phyloP scores from a whole-genome alignment of 345 rosid genomes.

The Nasturtium officinale region DNA sequence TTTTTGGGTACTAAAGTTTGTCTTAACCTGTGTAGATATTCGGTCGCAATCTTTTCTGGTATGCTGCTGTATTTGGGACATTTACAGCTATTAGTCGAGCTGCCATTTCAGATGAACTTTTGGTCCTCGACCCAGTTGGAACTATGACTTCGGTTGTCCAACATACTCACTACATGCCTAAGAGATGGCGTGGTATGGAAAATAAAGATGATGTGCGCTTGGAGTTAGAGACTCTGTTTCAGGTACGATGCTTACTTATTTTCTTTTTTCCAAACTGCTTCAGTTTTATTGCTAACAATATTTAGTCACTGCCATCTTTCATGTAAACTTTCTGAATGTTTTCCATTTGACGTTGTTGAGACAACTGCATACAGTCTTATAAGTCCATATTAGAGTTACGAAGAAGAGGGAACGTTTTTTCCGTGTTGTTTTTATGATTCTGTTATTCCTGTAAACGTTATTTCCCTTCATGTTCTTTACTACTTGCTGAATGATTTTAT shows the following conservation, averaged over 20 bases:
- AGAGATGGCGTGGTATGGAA: slow-evolving; percentile 94
- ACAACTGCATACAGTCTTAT: background rate
- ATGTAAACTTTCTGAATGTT: slow-evolving; percentile 1
- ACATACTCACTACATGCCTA: slow-evolving; percentile 96
- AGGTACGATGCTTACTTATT: slow-evolving; percentile 53
- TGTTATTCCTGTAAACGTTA: background rate
- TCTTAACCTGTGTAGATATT: slow-evolving; percentile 65
- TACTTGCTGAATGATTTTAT: background rate
- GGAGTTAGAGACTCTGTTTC: slow-evolving; percentile 92
- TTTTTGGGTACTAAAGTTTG: slow-evolving; percentile 21
- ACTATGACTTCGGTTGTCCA: slow-evolving; percentile 89
- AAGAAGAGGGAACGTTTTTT: background rate
- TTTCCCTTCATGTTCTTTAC: background rate
- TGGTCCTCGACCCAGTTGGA: slow-evolving; percentile 90
- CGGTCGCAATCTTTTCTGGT: slow-evolving; percentile 98
- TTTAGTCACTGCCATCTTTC: background rate
- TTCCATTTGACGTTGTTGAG: background rate
- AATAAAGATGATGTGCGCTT: slow-evolving; percentile 71
- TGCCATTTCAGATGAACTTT: slow-evolving; percentile 79
- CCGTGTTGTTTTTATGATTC: background rate
- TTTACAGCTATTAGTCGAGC: slow-evolving; percentile 97
- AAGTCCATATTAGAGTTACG: background rate
- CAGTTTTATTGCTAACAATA: background rate
- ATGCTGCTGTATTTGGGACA: slow-evolving; percentile 97
- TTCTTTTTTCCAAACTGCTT: background rate